Evolutionary conservation across 345 rosid species (phyloP).

Genomic region (Eucalyptus pumila): DNA sequence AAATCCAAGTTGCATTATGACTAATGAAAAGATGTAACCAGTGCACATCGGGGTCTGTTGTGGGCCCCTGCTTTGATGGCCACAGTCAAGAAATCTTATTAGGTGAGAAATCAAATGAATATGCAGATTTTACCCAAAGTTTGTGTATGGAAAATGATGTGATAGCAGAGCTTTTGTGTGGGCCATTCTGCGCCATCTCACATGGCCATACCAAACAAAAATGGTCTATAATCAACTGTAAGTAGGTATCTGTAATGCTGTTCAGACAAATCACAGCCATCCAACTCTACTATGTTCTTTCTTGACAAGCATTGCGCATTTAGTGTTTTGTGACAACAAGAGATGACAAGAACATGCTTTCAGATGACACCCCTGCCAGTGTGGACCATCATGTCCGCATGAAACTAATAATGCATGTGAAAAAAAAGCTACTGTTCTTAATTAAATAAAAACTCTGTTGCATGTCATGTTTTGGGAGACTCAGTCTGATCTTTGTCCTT

Average conservation of each 20-base stretch:
- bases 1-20: not conserved
- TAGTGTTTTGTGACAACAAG: not conserved
- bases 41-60: not conserved
- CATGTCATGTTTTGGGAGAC: not conserved
- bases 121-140: not conserved
- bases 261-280: not conserved
- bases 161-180: not conserved
- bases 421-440: not conserved
- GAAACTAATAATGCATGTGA: not conserved
- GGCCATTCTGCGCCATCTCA: not conserved
- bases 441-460: not conserved
- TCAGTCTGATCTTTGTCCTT: not conserved
- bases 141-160: not conserved
- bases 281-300: not conserved
- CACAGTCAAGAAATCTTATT: not conserved
- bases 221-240: not conserved
- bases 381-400: not conserved
- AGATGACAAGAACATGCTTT: not conserved
- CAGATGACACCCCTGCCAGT: not conserved
- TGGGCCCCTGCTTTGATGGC: not conserved
- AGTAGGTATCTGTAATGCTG: not conserved
- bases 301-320: not conserved
- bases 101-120: not conserved
- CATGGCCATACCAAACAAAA: not conserved
- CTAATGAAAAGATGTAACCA: not conserved